Conservation (phyloP, 2,329 filamentous ascomycete genomes). For the Calonectria ilicicola region DNA sequence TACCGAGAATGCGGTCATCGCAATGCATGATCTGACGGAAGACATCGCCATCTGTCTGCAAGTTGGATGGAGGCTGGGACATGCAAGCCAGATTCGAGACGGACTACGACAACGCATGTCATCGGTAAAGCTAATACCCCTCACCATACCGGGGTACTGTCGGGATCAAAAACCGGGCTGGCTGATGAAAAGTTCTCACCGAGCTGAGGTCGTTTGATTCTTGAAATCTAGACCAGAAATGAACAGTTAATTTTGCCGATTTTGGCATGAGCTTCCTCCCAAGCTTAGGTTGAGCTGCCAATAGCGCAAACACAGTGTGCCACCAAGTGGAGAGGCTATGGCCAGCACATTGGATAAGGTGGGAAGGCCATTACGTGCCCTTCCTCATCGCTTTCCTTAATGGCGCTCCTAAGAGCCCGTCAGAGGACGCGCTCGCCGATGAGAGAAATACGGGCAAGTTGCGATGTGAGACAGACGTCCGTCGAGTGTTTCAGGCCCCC, state of each 20-base stretch:
- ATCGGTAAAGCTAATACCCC: slow-evolving; percentile 23
- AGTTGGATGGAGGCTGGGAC: slow-evolving; percentile 24
- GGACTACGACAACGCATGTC: slow-evolving; percentile 22
- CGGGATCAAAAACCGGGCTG: slow-evolving; percentile 11
- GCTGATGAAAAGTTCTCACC: slow-evolving; percentile 22
- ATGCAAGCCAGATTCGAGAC: slow-evolving; percentile 30
- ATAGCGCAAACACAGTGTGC: slow-evolving; percentile 29
- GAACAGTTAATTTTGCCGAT: slow-evolving; percentile 24
- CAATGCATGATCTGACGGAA: slow-evolving; percentile 35
- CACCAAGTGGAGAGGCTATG: slow-evolving; percentile 39
- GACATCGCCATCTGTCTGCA: slow-evolving; percentile 28
- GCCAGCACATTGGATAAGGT: slow-evolving; percentile 35
- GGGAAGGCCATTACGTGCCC: slow-evolving; percentile 26
- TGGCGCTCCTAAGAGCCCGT: slow-evolving; percentile 28
- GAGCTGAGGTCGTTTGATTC: slow-evolving; percentile 14
- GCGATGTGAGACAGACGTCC: slow-evolving; percentile 32
- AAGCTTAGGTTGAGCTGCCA: slow-evolving; percentile 12
- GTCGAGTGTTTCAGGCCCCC: slow-evolving; percentile 35
- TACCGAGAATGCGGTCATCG: slow-evolving; percentile 28
- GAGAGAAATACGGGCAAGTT: slow-evolving; percentile 13
- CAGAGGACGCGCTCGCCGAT: slow-evolving; percentile 21
- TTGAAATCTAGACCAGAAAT: slow-evolving; percentile 28
- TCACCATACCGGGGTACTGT: slow-evolving; percentile 3
- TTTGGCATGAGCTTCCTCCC: slow-evolving; percentile 23
- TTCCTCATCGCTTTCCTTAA: neutral